These are phyloP conservation scores for Podosphaera fusca DNA, from an alignment of 2,329 filamentous ascomycete genomes.

Conservation along the genomic window DNA sequence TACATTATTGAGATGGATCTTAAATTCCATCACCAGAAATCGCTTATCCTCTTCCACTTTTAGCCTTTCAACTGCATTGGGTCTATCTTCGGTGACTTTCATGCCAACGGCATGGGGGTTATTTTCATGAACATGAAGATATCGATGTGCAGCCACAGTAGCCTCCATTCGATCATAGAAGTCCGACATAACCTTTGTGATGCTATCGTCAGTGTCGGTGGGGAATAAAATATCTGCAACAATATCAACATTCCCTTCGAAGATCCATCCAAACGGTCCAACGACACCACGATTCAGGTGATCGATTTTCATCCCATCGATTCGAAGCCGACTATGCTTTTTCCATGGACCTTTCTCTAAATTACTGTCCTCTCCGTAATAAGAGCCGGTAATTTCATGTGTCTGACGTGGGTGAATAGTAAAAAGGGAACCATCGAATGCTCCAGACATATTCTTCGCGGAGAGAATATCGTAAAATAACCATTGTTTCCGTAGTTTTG, in stretches of 20 bases:
- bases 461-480: constrained; percentile 94
- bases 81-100: constrained; percentile 10
- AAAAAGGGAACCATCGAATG: constrained; percentile 85
- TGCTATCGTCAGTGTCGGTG: constrained; percentile 62
- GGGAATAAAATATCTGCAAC: constrained; percentile 91
- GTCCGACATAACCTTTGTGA: constrained; percentile 87
- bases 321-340: constrained; percentile 77
- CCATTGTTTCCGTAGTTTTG: constrained; percentile 84
- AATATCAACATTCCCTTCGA: constrained; percentile 91
- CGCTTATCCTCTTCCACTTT: constrained; percentile 35
- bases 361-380: constrained; percentile 30
- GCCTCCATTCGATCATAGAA: constrained; percentile 93
- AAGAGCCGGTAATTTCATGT: constrained; percentile 49
- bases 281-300: constrained; percentile 85
- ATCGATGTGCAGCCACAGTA: constrained; percentile 59
- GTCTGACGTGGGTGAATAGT: constrained; percentile 89
- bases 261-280: constrained; percentile 93
- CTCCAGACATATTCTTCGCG: constrained; percentile 88
- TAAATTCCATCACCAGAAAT: constrained; percentile 79
- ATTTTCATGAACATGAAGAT: constrained; percentile 33
- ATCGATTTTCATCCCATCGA: constrained; percentile 85
- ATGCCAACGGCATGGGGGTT: constrained; percentile 16
- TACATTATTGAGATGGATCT: constrained; percentile 88
- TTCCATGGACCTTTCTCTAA: constrained; percentile 63
- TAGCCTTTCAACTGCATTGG: constrained; percentile 10